These are phyloP conservation scores for Arthrobotrys sinensis DNA, from an alignment of 2,329 filamentous ascomycete species.

Conservation along the genomic window DNA sequence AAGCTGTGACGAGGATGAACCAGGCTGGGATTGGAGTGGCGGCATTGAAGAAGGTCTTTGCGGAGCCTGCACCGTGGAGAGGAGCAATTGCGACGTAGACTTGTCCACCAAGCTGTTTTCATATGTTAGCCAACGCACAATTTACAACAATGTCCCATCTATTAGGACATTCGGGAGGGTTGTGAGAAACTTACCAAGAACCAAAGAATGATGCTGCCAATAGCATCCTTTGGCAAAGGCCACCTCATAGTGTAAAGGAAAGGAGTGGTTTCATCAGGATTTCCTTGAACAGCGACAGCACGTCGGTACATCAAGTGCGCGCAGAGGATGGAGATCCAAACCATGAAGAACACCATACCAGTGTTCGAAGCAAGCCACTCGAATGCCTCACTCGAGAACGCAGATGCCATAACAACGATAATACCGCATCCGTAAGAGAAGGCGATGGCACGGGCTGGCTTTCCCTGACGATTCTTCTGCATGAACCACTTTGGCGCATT, in stretches of 20 bases:
- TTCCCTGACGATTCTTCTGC: constrained; percentile 48
- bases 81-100: constrained; percentile 57
- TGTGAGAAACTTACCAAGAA: constrained; percentile 55
- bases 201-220: constrained; percentile 45
- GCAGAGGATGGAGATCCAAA: constrained; percentile 57
- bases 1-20: constrained; percentile 42
- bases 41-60: constrained; percentile 57
- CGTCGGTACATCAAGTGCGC: constrained; percentile 48
- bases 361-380: constrained; percentile 56
- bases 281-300: constrained; percentile 40
- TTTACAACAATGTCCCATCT: constrained; percentile 21
- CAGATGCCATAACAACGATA: constrained; percentile 45
- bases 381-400: constrained; percentile 48
- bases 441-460: constrained; percentile 51
- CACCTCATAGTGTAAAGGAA: constrained; percentile 56
- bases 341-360: constrained; percentile 61
- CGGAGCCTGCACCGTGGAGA: constrained; percentile 35
- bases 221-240: constrained; percentile 46
- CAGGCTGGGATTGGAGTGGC: constrained; percentile 56
- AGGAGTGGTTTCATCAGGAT: constrained; percentile 44
- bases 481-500: constrained; percentile 49
- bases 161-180: not conserved
- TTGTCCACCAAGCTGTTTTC: constrained; percentile 59
- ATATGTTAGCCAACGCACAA: constrained; percentile 45
- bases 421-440: constrained; percentile 46